A percentile compares a stretch with the other conserved stretches of the same genome.
phyloP scores from a whole-genome alignment of 805 yeast genomes.

The Cyberlindnera bimundalis region DNA sequence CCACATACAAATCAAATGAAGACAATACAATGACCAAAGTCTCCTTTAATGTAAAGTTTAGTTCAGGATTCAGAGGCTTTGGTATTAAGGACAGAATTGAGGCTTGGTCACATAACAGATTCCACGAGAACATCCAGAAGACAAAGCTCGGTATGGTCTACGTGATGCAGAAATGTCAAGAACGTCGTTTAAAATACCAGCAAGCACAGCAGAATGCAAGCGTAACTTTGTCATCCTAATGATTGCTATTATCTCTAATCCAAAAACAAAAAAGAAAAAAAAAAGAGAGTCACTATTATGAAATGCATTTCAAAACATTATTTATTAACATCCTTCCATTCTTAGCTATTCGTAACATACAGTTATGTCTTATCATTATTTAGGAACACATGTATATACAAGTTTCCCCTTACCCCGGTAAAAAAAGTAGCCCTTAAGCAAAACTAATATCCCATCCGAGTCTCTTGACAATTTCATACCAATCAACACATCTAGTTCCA shows the following conservation, averaged over 20 bases:
- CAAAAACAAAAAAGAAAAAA: too few relatives aligned
- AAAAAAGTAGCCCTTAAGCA: conserved; percentile 37
- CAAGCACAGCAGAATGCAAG: conserved; percentile 2
- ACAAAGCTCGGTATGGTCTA: conserved; percentile 70
- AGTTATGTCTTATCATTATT: neutral
- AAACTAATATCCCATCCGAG: conserved; percentile 79
- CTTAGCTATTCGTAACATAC: neutral
- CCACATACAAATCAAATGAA: conserved; percentile 45
- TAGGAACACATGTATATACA: neutral
- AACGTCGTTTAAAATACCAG: conserved; percentile 10
- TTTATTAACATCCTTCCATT: conserved; percentile 1
- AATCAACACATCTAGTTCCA: conserved; percentile 65
- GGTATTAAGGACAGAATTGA: conserved; percentile 76
- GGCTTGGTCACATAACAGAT: conserved; percentile 70
- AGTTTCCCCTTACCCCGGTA: neutral
- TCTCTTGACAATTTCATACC: conserved; percentile 63
- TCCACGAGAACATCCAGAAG: conserved; percentile 61
- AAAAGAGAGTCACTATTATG: too few relatives aligned
- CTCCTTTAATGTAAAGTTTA: conserved; percentile 60
- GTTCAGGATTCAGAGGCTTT: conserved; percentile 58
- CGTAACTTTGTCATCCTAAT: too few relatives aligned
- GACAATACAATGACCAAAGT: conserved; percentile 41
- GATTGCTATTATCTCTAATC: too few relatives aligned
- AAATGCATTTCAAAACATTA: too few relatives aligned
- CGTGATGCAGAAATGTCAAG: conserved; percentile 66